Percentiles rank a stretch among this genome's conserved stretches.
phyloP scores from a whole-genome alignment of 768 basidiomycete species.

The Psilocybe subaeruginosa region DNA sequence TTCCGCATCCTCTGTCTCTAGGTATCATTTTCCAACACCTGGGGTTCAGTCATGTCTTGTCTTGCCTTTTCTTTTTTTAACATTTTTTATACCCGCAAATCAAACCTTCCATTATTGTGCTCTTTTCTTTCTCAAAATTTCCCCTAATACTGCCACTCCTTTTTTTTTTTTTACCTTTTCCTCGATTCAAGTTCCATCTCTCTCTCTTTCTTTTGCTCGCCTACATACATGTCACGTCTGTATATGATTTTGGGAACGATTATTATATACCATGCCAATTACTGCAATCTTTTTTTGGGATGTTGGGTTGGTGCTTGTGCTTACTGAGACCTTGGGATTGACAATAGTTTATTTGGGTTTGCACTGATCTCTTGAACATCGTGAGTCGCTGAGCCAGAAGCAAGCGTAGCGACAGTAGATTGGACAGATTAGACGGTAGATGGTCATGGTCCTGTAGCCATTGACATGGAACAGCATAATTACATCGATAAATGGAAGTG shows the following conservation, averaged over 20 bases:
- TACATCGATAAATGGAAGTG: background rate
- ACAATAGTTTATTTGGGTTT: no score
- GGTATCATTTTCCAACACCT: background rate
- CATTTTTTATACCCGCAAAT: background rate
- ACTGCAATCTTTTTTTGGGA: background rate
- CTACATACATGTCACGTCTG: background rate
- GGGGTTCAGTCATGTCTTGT: background rate
- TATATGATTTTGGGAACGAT: background rate
- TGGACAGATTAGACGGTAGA: no score
- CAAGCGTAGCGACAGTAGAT: no score
- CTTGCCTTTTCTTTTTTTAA: background rate
- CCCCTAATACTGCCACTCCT: background rate
- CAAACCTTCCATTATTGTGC: background rate
- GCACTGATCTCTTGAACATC: no score
- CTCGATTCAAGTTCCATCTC: background rate
- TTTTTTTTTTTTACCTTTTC: background rate
- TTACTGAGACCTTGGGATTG: no score
- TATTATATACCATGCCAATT: background rate
- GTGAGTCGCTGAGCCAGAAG: no score
- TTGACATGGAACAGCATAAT: background rate
- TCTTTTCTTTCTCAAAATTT: background rate
- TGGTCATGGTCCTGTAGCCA: background rate
- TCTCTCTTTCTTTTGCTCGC: background rate
- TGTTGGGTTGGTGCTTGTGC: no score
- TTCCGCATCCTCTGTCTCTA: background rate